Conservation (phyloP, 1,139 yeast genomes). For the Zygoascus meyerae region DNA sequence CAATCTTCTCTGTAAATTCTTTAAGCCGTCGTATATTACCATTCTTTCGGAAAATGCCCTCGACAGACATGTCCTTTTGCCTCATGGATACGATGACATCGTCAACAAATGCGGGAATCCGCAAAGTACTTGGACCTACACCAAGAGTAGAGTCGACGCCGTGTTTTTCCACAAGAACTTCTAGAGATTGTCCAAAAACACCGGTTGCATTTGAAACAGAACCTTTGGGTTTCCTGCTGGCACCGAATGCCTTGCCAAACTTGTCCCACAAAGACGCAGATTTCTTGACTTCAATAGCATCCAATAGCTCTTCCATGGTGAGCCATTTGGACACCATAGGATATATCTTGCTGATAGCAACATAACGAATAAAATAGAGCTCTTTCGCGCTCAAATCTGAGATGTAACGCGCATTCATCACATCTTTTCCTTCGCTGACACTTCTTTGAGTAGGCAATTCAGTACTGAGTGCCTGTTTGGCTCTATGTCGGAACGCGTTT, state of each 20-base stretch:
- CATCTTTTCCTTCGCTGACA: constrained; percentile 18
- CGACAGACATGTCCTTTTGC: constrained; percentile 93
- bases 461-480: constrained; percentile 17
- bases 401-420: constrained; percentile 42
- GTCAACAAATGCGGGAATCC: constrained; percentile 82
- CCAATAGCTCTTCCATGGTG: constrained; percentile 47
- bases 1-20: constrained; percentile 69
- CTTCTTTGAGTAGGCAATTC: constrained; percentile 21
- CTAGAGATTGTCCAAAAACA: constrained; percentile 80
- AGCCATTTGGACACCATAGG: constrained; percentile 35
- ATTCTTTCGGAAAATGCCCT: constrained; percentile 92
- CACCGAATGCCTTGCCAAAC: constrained; percentile 41
- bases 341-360: constrained; percentile 60
- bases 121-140: constrained; percentile 67
- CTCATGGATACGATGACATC: constrained; percentile 78
- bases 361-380: constrained; percentile 56
- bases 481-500: constrained; percentile 72
- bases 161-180: constrained; percentile 60
- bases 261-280: constrained; percentile 66
- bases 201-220: constrained; percentile 16
- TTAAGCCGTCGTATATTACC: constrained; percentile 86
- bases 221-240: constrained; percentile 32
- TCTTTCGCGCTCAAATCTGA: constrained; percentile 66
- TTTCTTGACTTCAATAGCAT: constrained; percentile 53
- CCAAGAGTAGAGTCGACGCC: constrained; percentile 88